These are phyloP conservation scores for Fusarium duplospermum DNA, from an alignment of 2,329 filamentous ascomycete genomes.

Conservation along the genomic window DNA sequence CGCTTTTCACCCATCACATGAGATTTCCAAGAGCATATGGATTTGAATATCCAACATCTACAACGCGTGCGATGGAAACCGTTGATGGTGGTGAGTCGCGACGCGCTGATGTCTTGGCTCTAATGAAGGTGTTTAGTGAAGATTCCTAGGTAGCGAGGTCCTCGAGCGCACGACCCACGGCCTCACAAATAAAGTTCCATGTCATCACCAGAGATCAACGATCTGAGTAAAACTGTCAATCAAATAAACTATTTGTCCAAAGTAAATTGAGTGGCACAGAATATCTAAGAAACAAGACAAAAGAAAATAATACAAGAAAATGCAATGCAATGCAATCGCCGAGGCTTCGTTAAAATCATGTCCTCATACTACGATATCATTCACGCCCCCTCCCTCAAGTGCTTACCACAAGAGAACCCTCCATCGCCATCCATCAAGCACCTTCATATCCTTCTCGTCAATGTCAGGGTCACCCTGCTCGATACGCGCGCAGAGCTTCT, in stretches of 20 bases:
- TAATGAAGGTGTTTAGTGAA: conserved; percentile 1
- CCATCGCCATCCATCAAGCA: conserved; percentile 68
- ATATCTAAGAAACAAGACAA: background rate
- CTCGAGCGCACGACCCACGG: conserved; percentile 10
- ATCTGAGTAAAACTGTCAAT: background rate
- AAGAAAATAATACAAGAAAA: conserved; percentile 21
- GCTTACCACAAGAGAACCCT: conserved; percentile 61
- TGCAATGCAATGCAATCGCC: conserved; percentile 27
- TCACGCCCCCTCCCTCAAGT: background rate
- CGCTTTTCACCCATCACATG: conserved; percentile 38
- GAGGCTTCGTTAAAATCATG: conserved; percentile 47
- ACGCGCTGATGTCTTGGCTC: conserved; percentile 2
- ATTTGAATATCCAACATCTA: background rate
- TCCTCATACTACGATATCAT: conserved; percentile 44
- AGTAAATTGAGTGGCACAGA: background rate
- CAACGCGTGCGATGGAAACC: background rate
- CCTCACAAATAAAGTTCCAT: background rate
- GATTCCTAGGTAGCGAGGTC: background rate
- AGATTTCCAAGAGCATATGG: background rate
- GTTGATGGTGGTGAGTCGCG: background rate
- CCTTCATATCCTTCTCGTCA: conserved; percentile 60
- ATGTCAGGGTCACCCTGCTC: conserved; percentile 60
- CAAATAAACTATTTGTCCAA: background rate
- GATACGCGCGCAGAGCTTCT: conserved; percentile 59
- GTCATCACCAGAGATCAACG: background rate